These are phyloP conservation scores for Pseudogymnoascus destructans DNA, from an alignment of 2,329 filamentous ascomycete species.

Conservation along the genomic window DNA sequence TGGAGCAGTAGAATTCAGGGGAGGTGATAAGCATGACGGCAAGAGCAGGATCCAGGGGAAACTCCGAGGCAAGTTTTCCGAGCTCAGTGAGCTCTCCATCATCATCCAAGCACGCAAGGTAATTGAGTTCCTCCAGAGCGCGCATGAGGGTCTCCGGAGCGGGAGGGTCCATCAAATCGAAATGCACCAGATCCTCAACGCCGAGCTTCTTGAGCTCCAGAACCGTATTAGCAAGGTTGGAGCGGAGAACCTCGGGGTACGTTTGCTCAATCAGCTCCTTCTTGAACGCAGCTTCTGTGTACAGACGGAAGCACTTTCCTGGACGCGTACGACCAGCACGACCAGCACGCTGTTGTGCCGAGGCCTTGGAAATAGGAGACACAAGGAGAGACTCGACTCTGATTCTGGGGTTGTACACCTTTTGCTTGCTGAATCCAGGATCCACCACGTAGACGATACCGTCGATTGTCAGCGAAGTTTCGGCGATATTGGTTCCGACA, in stretches of 20 bases:
- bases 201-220: constrained; percentile 95
- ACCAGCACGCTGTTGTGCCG: constrained; percentile 92
- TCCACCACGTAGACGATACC: constrained; percentile 99
- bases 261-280: constrained; percentile 96
- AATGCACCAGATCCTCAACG: constrained; percentile 89
- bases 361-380: constrained; percentile 94
- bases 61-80: constrained; percentile 81
- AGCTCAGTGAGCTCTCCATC: constrained; percentile 84
- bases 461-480: constrained; percentile 94
- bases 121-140: constrained; percentile 93
- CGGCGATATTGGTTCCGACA: constrained; percentile 92
- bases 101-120: constrained; percentile 89
- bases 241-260: constrained; percentile 88
- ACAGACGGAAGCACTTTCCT: constrained; percentile 94
- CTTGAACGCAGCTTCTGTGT: constrained; percentile 92
- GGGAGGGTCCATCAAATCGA: constrained; percentile 96
- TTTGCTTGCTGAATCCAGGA: constrained; percentile 97
- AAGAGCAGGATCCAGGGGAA: constrained; percentile 83
- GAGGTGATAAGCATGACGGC: constrained; percentile 97
- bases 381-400: constrained; percentile 95
- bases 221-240: constrained; percentile 89
- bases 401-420: constrained; percentile 95
- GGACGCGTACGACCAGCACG: constrained; percentile 97
- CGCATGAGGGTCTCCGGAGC: constrained; percentile 98
- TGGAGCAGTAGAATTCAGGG: constrained; percentile 96